Percentiles rank a stretch among this genome's conserved stretches.
phyloP scores from a whole-genome alignment of 129 eudicot species.

The Arctium minus region DNA sequence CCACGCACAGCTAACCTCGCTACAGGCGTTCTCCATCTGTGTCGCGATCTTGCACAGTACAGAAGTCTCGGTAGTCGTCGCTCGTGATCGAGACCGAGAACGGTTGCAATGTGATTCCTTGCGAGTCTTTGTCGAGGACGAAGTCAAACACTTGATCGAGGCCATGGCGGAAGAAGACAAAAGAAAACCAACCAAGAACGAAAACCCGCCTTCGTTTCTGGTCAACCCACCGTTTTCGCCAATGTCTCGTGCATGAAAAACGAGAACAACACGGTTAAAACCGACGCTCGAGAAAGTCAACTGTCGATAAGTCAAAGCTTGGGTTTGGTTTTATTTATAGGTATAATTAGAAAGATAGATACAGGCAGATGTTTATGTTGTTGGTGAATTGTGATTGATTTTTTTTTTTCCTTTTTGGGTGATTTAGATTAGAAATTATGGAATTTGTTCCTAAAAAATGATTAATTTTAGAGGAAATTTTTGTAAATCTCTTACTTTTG shows the following conservation, averaged over 20 bases:
- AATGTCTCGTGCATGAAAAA: slow-evolving; percentile 57
- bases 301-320: background rate
- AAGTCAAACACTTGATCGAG: slow-evolving; percentile 60
- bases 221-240: slow-evolving; percentile 95
- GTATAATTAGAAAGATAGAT: background rate
- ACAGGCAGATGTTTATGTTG: slow-evolving; percentile 25
- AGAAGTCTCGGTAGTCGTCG: slow-evolving; percentile 44
- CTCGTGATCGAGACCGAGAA: slow-evolving; percentile 44
- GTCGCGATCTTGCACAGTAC: slow-evolving; percentile 72
- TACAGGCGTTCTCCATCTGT: slow-evolving; percentile 82
- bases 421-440: background rate
- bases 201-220: slow-evolving; percentile 50
- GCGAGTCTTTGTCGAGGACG: slow-evolving; percentile 65
- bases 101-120: slow-evolving; percentile 58
- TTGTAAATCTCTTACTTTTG: slow-evolving; percentile 10
- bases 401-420: background rate
- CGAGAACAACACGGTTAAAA: background rate
- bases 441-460: background rate
- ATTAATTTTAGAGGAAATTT: slow-evolving; percentile 19
- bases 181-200: slow-evolving; percentile 38
- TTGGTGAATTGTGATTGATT: slow-evolving; percentile 28
- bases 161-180: slow-evolving; percentile 60
- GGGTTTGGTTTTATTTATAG: background rate
- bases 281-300: background rate
- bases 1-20: slow-evolving; percentile 66